Evolutionary conservation across 2,329 filamentous ascomycete genomes (phyloP).

Genomic region (Aschersonia sp.): DNA sequence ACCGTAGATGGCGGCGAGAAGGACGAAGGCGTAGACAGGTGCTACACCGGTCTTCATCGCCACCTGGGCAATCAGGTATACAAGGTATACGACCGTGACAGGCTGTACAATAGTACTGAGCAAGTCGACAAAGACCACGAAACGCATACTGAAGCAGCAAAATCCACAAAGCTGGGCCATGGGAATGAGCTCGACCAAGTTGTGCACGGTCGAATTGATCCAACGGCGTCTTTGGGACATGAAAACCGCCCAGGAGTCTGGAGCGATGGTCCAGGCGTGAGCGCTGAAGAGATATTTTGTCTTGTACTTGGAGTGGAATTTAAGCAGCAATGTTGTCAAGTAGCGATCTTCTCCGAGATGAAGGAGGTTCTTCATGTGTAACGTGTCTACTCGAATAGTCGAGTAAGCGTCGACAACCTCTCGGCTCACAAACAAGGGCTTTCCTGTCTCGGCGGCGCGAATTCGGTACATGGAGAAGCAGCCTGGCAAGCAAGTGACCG

Average conservation of each 20-base stretch:
- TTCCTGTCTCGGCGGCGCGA: slow-evolving; percentile 82
- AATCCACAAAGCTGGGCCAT: slow-evolving; percentile 93
- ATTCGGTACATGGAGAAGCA: slow-evolving; percentile 99
- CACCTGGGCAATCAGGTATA: slow-evolving; percentile 72
- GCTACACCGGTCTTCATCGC: slow-evolving; percentile 46
- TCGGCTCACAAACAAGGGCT: slow-evolving; percentile 88
- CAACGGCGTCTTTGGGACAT: slow-evolving; percentile 95
- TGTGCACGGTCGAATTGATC: slow-evolving; percentile 99
- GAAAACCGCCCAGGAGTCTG: slow-evolving; percentile 88
- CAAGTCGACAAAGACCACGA: slow-evolving; percentile 88
- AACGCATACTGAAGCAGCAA: slow-evolving; percentile 99
- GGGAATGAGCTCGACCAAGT: slow-evolving; percentile 87
- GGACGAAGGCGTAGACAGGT: slow-evolving; percentile 74
- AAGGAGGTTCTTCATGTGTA: slow-evolving; percentile 97
- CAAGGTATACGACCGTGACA: slow-evolving; percentile 78
- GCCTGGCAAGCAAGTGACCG: slow-evolving; percentile 91
- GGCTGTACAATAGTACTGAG: slow-evolving; percentile 86
- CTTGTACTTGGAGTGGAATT: slow-evolving; percentile 88
- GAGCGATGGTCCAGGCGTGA: slow-evolving; percentile 93
- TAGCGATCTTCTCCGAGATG: slow-evolving; percentile 97
- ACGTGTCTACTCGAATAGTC: slow-evolving; percentile 88
- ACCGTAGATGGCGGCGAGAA: slow-evolving; percentile 93
- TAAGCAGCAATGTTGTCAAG: slow-evolving; percentile 84
- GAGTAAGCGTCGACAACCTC: slow-evolving; percentile 81
- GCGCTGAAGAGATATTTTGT: slow-evolving; percentile 92